A percentile compares a stretch with the other conserved stretches of the same genome.
phyloP scores from a whole-genome alignment of 257 asterid genomes.

The Vinca minor region DNA sequence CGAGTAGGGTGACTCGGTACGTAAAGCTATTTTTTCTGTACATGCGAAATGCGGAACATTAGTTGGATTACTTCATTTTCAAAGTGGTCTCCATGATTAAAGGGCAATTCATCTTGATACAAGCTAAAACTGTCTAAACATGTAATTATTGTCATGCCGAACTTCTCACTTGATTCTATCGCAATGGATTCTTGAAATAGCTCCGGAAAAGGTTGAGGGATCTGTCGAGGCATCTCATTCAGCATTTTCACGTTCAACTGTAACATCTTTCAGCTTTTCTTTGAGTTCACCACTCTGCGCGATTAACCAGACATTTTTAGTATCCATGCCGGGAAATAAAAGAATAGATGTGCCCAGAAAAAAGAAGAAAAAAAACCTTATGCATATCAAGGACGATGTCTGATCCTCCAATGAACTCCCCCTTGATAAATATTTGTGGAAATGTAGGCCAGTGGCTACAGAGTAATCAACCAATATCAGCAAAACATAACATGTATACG shows the following conservation, averaged over 20 bases:
- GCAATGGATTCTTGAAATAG: neutral
- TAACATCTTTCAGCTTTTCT: conserved; percentile 43
- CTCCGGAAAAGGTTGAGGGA: neutral
- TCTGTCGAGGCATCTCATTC: conserved; percentile 17
- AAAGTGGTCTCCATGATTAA: no score
- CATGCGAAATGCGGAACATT: no score
- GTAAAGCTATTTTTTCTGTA: no score
- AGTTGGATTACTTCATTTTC: no score
- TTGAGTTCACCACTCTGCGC: conserved; percentile 73
- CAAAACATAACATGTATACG: neutral
- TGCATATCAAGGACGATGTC: conserved; percentile 95
- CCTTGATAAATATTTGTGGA: conserved; percentile 88
- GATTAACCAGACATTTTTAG: conserved; percentile 13
- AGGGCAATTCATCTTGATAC: no score
- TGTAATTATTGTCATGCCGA: neutral
- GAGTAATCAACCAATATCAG: neutral
- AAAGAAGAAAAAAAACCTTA: conserved; percentile 36
- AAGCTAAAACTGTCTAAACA: no score
- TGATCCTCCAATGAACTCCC: conserved; percentile 94
- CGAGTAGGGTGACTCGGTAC: no score
- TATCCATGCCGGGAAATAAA: neutral
- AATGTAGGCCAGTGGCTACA: conserved; percentile 98
- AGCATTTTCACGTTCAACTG: conserved; percentile 29
- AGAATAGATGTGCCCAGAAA: neutral
- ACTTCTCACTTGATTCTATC: neutral